Base-by-base conservation (phyloP, 2,329 filamentous ascomycete species). In the Colletotrichum eleusines region DNA sequence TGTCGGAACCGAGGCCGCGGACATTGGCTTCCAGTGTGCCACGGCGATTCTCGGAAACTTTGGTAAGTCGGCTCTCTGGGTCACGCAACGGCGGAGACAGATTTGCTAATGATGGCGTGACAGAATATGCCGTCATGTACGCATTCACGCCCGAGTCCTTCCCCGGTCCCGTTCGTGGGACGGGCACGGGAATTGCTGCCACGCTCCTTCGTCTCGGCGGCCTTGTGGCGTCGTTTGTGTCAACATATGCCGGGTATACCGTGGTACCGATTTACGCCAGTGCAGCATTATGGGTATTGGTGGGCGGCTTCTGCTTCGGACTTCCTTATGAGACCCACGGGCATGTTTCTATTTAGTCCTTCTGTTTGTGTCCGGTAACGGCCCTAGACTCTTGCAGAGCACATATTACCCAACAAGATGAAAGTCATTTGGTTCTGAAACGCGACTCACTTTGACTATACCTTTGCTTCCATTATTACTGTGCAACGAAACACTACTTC, bases 121-220 rank as follows among this genome's bases (percentile, higher is more conserved):
- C 20, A 71, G 69, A 71, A 38, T 71, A 80, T 63, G 79, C 77
- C 1, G 76, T 80, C 26, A 77, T 81, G 53, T 85, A 84, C 63
- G 83, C 82, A 0, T 85, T 82, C 77, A 89, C 87, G 0, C 88
- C 88, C 0, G 87, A 90, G 73, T 86, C 86, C 0, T 89, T 90
- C 77, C 87, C 87, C 0, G 86, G 84, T 2, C 85, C 87, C 0
- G 81, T 86, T 54, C 80, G 87, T 0, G 88, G 87, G 3, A 88
- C 87, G 0, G 88, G 85, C 7, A 85, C 84, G 1, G 86, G 86
- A 1, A 76, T 81, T 5, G 81, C 82, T 0, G 82, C 83, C 0
- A 81, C 81, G 1, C 73, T 82, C 11, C 76, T 81, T 16, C 78
- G 81, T 1, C 50, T 80, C 8, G 80, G 80, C 63, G 82, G 83